phyloP scores from a whole-genome alignment of 441 rosid genomes.

The Kokia cookei region DNA sequence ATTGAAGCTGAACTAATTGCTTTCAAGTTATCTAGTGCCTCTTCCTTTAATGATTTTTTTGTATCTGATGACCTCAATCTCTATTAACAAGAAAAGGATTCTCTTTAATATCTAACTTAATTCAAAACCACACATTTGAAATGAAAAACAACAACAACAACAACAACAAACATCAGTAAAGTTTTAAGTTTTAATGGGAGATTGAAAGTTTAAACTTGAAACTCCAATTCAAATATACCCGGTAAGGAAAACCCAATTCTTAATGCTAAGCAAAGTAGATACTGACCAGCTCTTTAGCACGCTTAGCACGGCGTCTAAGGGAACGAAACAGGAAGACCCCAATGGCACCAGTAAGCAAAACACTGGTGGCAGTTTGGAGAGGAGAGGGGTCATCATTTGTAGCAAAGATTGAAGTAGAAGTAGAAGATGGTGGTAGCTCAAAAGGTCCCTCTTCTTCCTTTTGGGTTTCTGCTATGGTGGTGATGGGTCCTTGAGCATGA shows the following conservation, averaged over 20 bases:
- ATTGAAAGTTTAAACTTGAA: background rate
- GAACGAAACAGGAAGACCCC: conserved; percentile 80
- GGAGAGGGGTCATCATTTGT: conserved; percentile 66
- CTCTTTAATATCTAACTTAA: conserved; percentile 10
- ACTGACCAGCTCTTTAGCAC: conserved; percentile 42
- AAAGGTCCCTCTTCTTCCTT: conserved; percentile 50
- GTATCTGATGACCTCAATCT: conserved; percentile 58
- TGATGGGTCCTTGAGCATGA: conserved; percentile 24
- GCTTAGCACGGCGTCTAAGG: conserved; percentile 59
- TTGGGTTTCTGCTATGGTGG: conserved; percentile 13
- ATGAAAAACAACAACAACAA: background rate
- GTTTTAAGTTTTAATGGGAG: background rate
- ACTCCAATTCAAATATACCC: background rate
- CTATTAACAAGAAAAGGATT: conserved; percentile 16
- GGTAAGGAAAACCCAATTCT: background rate
- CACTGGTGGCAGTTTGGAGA: conserved; percentile 70
- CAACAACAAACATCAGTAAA: background rate
- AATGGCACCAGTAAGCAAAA: conserved; percentile 81
- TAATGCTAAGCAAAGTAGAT: background rate
- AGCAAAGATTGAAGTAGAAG: conserved; percentile 51
- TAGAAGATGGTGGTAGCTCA: conserved; percentile 46
- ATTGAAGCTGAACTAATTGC: conserved; percentile 45
- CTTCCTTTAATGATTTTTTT: conserved; percentile 61
- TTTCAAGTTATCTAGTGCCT: conserved; percentile 66
- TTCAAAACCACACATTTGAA: background rate